These are phyloP conservation scores for Mrakia gelida DNA, from an alignment of 768 basidiomycete species.

Conservation along the genomic window DNA sequence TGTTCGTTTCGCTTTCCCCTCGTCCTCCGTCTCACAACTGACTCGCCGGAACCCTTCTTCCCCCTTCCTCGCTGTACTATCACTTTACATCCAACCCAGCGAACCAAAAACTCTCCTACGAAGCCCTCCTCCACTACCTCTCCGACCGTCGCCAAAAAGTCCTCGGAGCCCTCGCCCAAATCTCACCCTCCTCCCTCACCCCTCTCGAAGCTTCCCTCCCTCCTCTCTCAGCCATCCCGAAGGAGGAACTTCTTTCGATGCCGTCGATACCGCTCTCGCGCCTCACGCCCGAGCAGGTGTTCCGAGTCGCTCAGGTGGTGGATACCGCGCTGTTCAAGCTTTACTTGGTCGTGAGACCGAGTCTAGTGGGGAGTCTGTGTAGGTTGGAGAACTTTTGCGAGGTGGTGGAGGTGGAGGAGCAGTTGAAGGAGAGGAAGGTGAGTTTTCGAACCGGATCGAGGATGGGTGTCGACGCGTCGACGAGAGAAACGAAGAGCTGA, in stretches of 20 bases:
- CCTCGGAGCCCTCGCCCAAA: conserved; percentile 56
- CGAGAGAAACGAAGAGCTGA: not conserved
- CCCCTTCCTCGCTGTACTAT: not conserved
- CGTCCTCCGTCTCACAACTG: not conserved
- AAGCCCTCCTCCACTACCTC: conserved; percentile 80
- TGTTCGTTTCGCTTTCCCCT: not conserved
- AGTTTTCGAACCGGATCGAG: conserved; percentile 30
- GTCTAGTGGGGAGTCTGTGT: conserved; percentile 77
- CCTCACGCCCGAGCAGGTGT: conserved; percentile 75
- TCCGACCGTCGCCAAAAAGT: conserved; percentile 86
- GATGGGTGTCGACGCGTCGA: too few species aligned
- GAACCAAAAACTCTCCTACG: conserved; percentile 56
- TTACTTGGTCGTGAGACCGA: conserved; percentile 73
- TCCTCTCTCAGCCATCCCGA: conserved; percentile 51
- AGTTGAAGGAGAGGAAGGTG: conserved; percentile 73
- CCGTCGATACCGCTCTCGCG: conserved; percentile 69
- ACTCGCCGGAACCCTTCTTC: not conserved
- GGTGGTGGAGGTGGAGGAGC: conserved; percentile 85
- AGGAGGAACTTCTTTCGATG: conserved; percentile 66
- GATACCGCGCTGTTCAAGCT: conserved; percentile 94
- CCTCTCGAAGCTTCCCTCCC: conserved; percentile 66
- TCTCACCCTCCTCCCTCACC: conserved; percentile 45
- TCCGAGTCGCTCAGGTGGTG: conserved; percentile 86
- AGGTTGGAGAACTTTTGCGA: conserved; percentile 96
- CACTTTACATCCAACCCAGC: not conserved